Percentiles rank a stretch among this genome's conserved stretches.
Evolutionary conservation across 371 early-diverging fungal genomes (phyloP).

Genomic region (Conidiobolus incongruus): DNA sequence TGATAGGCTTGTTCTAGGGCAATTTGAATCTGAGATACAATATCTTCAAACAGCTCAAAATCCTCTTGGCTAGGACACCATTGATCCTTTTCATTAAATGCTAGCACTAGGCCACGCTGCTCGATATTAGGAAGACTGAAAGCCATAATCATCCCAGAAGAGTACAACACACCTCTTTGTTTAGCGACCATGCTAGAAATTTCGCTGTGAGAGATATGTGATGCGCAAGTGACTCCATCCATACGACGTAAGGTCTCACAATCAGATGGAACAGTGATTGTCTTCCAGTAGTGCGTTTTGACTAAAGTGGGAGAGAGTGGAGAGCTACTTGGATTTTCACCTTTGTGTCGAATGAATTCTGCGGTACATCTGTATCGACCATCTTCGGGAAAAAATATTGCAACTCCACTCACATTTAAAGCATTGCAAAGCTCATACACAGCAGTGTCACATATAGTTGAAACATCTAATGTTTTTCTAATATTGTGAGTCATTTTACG

Average conservation of each 20-base stretch:
- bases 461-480: not conserved
- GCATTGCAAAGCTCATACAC: not conserved
- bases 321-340: not conserved
- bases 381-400: not conserved
- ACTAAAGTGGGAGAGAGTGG: not conserved
- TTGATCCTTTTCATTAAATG: not conserved
- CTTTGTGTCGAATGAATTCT: not conserved
- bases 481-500: slow-evolving; percentile 3
- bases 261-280: not conserved
- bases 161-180: not conserved
- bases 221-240: not conserved
- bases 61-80: not conserved
- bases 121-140: not conserved
- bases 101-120: not conserved
- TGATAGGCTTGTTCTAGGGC: slow-evolving; percentile 6
- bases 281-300: slow-evolving; percentile 4
- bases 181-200: not conserved
- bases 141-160: not conserved
- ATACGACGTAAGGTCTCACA: not conserved
- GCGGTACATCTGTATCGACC: not conserved
- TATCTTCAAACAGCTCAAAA: slow-evolving; percentile 3
- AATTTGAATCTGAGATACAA: slow-evolving; percentile 5
- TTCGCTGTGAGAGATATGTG: not conserved
- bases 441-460: slow-evolving; percentile 5
- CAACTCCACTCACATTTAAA: not conserved